Evolutionary conservation across 2,329 filamentous ascomycete species (phyloP), one percentile per base, ranked within the genome.

Genomic region (Aspergillus uvarum): DNA sequence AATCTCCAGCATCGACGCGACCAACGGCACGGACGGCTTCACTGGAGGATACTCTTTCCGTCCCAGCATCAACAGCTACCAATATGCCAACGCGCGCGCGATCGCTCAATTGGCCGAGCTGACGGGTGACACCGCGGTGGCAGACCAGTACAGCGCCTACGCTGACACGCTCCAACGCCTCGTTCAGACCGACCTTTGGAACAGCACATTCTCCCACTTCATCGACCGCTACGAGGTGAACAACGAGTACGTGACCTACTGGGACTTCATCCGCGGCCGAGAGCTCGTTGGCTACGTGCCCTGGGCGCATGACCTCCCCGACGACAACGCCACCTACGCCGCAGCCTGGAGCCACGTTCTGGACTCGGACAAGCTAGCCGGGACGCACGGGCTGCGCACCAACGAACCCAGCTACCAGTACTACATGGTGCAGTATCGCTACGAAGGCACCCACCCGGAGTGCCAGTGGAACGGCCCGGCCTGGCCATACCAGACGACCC

Each of bases 391-490:
- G 10, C 67, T 80, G 29, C 71, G 77, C 7, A 80, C 78, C 8
- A 74, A 72, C n/a, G 78, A 79, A 53, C 77, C 78, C 1, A 76
- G 72, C 47, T 80, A 78, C 59, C 63, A 80, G 60, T 79, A 79
- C 61, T 80, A 78, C 67, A 80, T 80, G 78, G 56, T 29, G 1
- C 64, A 66, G 47, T 67, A 66, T 44, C 63, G 65, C 22, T 80
- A 80, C 58, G 71, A 76, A 47, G 71, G 70, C 10, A 67, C 63
- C 1, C 62, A 72, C 2, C 60, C 55, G 4, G 78, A 80, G 54
- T 80, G 78, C 54, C 78, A 80, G 51, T 80, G 78, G 78, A 80
- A 80, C 47, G 78, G 78, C 1, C 77, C 78, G 0, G 70, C 75
- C 0, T 80, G 78, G 78, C 77, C 78, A 0, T 80, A 76, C 59